Percentiles rank a stretch among this genome's conserved stretches.
Conservation (phyloP, 225 moss, liverwort and hornwort genomes). For the Straminergon stramineum region DNA sequence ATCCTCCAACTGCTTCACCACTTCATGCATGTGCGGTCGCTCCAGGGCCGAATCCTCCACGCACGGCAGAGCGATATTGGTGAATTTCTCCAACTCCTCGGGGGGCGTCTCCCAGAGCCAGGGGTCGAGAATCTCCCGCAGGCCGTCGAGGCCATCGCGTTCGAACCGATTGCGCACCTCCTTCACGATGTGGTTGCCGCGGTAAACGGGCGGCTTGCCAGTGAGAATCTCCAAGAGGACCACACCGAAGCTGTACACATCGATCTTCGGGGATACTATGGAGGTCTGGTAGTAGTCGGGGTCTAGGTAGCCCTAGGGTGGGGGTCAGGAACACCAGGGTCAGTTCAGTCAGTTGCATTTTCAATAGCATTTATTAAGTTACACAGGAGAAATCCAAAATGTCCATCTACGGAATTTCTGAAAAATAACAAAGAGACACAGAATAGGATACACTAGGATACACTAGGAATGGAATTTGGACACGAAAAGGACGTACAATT, state of each 20-base stretch:
- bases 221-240: conserved; percentile 59
- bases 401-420: background rate
- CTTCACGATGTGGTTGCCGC: conserved; percentile 38
- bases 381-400: background rate
- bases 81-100: conserved; percentile 35
- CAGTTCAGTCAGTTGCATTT: background rate
- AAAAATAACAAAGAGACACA: background rate
- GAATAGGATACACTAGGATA: background rate
- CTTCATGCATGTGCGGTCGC: conserved; percentile 54
- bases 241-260: conserved; percentile 84
- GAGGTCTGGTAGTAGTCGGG: conserved; percentile 73
- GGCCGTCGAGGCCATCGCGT: conserved; percentile 13
- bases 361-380: background rate
- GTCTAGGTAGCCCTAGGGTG: conserved; percentile 64
- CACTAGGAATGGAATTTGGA: background rate
- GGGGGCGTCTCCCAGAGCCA: background rate
- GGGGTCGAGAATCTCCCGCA: conserved; percentile 39
- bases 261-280: conserved; percentile 51
- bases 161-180: conserved; percentile 38
- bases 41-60: conserved; percentile 35
- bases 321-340: background rate
- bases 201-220: conserved; percentile 29
- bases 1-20: conserved; percentile 58
- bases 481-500: background rate
- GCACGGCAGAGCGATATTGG: conserved; percentile 40